Base-by-base conservation (phyloP, 2,329 filamentous ascomycete genomes). In the Phoma herbarum region DNA sequence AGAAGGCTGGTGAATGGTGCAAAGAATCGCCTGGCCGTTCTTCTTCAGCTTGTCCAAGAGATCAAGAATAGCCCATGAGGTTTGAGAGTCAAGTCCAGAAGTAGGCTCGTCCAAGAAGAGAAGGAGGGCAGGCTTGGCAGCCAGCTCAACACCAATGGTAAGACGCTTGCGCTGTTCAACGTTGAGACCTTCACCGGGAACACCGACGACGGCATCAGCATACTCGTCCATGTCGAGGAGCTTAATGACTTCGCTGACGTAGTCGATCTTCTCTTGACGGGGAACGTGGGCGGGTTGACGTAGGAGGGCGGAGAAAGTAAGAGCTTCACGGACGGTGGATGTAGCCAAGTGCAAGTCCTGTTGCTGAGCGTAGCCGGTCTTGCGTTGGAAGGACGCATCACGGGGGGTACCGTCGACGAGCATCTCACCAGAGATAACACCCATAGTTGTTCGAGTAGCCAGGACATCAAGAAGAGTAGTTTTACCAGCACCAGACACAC, bases 1-100 rank as follows among this genome's bases (percentile, higher is more conserved):
- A 14, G 92, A 96, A n/a, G 94, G 94, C 77, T 98, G 94, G 76
- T 98, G 94, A 61, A 97, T 97, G 0, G 94, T 97, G 80, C 93
- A 97, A n/a, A 97, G 87, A 77, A 97, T 92, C 50, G 94, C 93
- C 52, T 77, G 75, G 16, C 94, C 93, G 62, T 88, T 90, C 76
- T 94, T 90, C 69, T 92, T 92, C 31, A 97, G 84, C 78, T 96
- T 97, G 78, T 96, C 90, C 39, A 98, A 85, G 11, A 97, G 85
- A 75, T 92, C 89, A 44, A 93, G 84, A 73, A 97, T 97, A 63
- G 92, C 91, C 92, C 92, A 97, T 0, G 93, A 94, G 1, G 93
- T 96, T 77, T 97, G 93, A 72, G 88, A 92, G 78, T 97, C 94
- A 20, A 97, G 87, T 82, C 94, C 94, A 26, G 93, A 97, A 3